Evolutionary conservation across 331 rosid genomes (phyloP).

Genomic region (Telfairia occidentalis): DNA sequence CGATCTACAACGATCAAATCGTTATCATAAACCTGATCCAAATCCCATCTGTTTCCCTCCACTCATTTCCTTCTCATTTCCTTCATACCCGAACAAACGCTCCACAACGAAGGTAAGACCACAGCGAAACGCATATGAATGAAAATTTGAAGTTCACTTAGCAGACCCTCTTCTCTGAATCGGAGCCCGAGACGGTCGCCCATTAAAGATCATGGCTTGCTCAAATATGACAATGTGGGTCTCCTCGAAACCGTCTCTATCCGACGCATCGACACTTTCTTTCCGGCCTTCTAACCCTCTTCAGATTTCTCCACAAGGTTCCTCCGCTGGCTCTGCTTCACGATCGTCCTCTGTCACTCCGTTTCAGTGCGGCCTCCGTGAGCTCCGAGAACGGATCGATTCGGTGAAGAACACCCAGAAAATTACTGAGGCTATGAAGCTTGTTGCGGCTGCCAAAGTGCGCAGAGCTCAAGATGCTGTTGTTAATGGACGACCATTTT

Average conservation of each 20-base stretch:
- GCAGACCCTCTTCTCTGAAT: conserved; percentile 17
- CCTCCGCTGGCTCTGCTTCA: conserved; percentile 19
- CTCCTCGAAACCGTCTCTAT: conserved; percentile 32
- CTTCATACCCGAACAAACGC: conserved; percentile 20
- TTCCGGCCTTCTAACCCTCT: conserved; percentile 50
- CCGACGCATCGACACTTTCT: conserved; percentile 48
- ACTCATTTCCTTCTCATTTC: conserved; percentile 39
- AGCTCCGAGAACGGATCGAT: conserved; percentile 55
- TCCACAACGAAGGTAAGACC: not conserved
- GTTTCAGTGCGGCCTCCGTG: conserved; percentile 58
- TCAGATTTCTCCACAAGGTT: conserved; percentile 49
- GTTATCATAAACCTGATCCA: conserved; percentile 71
- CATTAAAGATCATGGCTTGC: conserved; percentile 25
- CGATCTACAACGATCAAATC: conserved; percentile 38
- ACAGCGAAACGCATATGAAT: conserved; percentile 24
- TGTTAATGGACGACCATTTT: conserved; percentile 76
- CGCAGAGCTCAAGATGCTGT: conserved; percentile 93
- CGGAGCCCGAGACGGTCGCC: not conserved
- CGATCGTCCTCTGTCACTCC: conserved; percentile 24
- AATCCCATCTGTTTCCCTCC: conserved; percentile 44
- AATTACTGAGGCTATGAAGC: conserved; percentile 93
- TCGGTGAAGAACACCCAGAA: conserved; percentile 81
- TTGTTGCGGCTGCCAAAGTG: conserved; percentile 87
- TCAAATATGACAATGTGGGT: conserved; percentile 41
- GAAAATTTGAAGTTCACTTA: conserved; percentile 13